Percentiles rank a stretch among this genome's conserved stretches.
phyloP scores from a whole-genome alignment of 2,329 filamentous ascomycete species.

The Hypoxylon sp. region DNA sequence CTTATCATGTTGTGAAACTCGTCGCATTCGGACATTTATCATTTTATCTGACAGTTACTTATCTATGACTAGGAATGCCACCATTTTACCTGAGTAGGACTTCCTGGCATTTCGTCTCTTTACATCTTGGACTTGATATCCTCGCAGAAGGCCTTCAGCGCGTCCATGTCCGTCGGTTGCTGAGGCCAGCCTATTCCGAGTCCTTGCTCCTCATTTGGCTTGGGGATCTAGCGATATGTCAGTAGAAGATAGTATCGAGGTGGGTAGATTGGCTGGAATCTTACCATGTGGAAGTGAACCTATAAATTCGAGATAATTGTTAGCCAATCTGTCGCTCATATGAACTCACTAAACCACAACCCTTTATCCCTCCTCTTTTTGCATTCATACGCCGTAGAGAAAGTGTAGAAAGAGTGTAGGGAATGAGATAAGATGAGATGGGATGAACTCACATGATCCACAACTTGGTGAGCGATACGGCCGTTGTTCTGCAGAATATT shows the following conservation, averaged over 20 bases:
- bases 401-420: not conserved
- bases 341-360: not conserved
- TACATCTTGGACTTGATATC: slow-evolving; percentile 93
- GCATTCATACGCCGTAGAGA: not conserved
- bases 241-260: slow-evolving; percentile 19
- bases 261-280: slow-evolving; percentile 42
- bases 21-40: not conserved
- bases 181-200: slow-evolving; percentile 85
- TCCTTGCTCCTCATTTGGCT: slow-evolving; percentile 86
- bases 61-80: not conserved
- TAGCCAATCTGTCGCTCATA: slow-evolving; percentile 7
- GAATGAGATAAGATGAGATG: not conserved
- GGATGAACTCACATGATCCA: slow-evolving; percentile 80
- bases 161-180: slow-evolving; percentile 81
- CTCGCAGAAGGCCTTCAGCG: slow-evolving; percentile 82
- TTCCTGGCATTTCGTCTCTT: slow-evolving; percentile 25
- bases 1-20: slow-evolving; percentile 8
- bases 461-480: slow-evolving; percentile 87
- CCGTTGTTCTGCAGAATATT: slow-evolving; percentile 99
- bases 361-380: not conserved
- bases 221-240: slow-evolving; percentile 79
- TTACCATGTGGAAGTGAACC: slow-evolving; percentile 95
- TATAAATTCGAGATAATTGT: slow-evolving; percentile 52
- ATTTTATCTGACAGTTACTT: not conserved
- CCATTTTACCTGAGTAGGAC: not conserved